A percentile compares a stretch with the other conserved stretches of the same genome.
Evolutionary conservation across 305 asterid genomes (phyloP).

Genomic region (Fraxinus xanthoxyloides): DNA sequence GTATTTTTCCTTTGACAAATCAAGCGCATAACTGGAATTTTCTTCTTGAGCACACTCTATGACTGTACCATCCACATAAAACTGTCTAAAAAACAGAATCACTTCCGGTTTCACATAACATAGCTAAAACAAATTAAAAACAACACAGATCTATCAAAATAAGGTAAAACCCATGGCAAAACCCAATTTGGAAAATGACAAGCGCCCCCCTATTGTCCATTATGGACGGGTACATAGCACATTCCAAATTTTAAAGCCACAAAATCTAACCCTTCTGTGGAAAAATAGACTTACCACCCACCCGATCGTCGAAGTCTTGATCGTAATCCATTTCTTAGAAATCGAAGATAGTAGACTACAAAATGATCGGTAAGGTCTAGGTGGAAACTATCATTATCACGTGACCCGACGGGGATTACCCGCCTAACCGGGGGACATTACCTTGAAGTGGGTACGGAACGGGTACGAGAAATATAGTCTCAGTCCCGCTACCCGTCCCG

Average conservation of each 20-base stretch:
- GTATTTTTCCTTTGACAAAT: conserved; percentile 6
- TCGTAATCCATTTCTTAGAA: conserved; percentile 38
- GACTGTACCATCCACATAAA: neutral
- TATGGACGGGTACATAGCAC: too few species aligned
- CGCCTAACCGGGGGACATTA: too few species aligned
- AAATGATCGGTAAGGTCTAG: neutral
- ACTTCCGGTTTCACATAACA: neutral
- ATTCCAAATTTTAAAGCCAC: neutral
- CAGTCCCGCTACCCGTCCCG: too few species aligned
- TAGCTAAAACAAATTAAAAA: neutral
- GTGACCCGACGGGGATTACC: too few species aligned
- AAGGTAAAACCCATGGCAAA: neutral
- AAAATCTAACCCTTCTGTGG: conserved; percentile 2
- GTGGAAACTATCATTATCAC: neutral
- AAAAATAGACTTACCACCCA: conserved; percentile 46
- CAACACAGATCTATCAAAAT: conserved; percentile 39
- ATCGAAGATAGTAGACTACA: neutral
- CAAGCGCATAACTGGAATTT: conserved; percentile 9
- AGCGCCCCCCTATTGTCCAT: too few species aligned
- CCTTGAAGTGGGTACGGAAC: too few species aligned
- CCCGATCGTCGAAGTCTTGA: conserved; percentile 41
- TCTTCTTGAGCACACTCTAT: neutral
- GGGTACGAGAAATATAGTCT: too few species aligned
- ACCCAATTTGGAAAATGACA: too few species aligned
- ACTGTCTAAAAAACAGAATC: conserved; percentile 7